A percentile compares a stretch with the other conserved stretches of the same genome.
Conservation (phyloP, 768 basidiomycete genomes). For the Kondoa subrosea region DNA sequence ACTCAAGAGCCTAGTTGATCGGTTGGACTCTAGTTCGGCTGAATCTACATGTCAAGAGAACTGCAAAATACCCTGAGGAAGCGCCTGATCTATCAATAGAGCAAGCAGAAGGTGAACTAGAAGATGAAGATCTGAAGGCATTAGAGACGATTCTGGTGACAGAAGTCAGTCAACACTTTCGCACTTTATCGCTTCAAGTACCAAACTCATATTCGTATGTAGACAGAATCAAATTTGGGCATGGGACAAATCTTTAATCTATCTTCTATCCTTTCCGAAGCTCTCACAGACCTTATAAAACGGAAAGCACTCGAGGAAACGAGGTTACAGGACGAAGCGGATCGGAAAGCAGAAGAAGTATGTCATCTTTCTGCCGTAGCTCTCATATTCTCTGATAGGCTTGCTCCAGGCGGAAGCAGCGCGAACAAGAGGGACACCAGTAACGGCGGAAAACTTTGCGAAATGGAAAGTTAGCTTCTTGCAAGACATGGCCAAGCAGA, state of each 20-base stretch:
- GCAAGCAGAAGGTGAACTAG: neutral
- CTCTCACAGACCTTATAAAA: neutral
- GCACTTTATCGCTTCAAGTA: neutral
- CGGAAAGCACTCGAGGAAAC: neutral
- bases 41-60: neutral
- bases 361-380: neutral
- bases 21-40: neutral
- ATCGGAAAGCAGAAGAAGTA: neutral
- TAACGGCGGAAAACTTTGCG: neutral
- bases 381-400: neutral
- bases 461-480: neutral
- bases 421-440: neutral
- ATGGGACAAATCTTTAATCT: neutral
- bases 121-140: neutral
- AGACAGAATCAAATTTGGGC: neutral
- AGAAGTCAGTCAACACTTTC: neutral
- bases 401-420: neutral
- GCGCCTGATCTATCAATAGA: neutral
- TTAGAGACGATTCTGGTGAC: neutral
- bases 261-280: neutral
- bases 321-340: too few species aligned
- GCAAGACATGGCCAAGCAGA: neutral
- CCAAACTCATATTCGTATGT: neutral
- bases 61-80: neutral
- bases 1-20: neutral